These are phyloP conservation scores for Zhuliangozyma blackwelliae DNA, from an alignment of 1,139 yeast species.

Conservation along the genomic window DNA sequence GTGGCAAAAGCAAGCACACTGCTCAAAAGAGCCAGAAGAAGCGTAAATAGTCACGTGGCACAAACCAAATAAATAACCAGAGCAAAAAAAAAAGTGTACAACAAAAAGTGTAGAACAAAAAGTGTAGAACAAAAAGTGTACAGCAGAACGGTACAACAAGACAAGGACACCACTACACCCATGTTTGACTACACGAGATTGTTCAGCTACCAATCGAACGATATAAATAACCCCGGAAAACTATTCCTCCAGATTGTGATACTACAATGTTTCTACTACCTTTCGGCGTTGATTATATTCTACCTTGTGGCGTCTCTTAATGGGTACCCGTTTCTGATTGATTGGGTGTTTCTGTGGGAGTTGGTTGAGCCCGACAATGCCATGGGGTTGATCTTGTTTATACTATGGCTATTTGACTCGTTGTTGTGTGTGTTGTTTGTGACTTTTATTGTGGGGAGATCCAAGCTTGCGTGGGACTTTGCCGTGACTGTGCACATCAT, in stretches of 20 bases:
- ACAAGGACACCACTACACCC: too few species aligned
- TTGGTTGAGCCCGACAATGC: slow-evolving; percentile 71
- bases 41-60: too few species aligned
- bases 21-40: neutral
- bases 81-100: too few species aligned
- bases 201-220: slow-evolving; percentile 23
- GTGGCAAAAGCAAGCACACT: slow-evolving; percentile 2
- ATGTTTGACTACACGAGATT: slow-evolving; percentile 20
- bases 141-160: too few species aligned
- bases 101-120: too few species aligned
- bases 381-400: slow-evolving; percentile 68
- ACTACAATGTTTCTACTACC: slow-evolving; percentile 63
- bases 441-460: slow-evolving; percentile 83
- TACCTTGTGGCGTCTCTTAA: slow-evolving; percentile 53
- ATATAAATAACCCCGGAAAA: slow-evolving; percentile 36
- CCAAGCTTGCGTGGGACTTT: slow-evolving; percentile 93
- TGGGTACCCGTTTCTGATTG: slow-evolving; percentile 59
- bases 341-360: slow-evolving; percentile 83
- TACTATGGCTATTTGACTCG: slow-evolving; percentile 78
- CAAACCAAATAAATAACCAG: too few species aligned
- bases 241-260: slow-evolving; percentile 53
- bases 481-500: slow-evolving; percentile 85
- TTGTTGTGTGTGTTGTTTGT: slow-evolving; percentile 74
- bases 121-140: too few species aligned
- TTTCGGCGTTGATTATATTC: slow-evolving; percentile 56